phyloP scores from a whole-genome alignment of 768 basidiomycete genomes.

The Sporobolomyces pararoseus region DNA sequence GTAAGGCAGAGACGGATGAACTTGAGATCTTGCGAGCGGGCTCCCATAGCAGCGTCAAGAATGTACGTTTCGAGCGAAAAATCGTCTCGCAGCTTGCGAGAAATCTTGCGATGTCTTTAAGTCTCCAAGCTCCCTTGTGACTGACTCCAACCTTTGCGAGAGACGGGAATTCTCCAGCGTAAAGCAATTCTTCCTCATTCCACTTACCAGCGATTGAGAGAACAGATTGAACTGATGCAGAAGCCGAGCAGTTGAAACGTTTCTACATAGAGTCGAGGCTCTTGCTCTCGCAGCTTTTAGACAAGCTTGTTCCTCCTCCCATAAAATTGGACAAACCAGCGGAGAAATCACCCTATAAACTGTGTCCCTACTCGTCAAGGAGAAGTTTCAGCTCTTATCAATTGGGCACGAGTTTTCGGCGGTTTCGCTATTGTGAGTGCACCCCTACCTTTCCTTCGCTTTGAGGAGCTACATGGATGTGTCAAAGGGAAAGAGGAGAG shows the following conservation, averaged over 20 bases:
- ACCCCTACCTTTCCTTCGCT: background rate
- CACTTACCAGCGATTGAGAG: background rate
- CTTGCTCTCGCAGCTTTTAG: background rate
- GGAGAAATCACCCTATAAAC: slow-evolving; percentile 21
- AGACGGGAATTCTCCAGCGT: background rate
- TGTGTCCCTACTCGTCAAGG: slow-evolving; percentile 51
- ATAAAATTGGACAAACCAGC: background rate
- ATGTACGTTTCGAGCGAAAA: too few relatives aligned
- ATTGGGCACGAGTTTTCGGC: slow-evolving; percentile 44
- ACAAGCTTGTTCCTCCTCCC: background rate
- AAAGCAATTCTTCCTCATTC: background rate
- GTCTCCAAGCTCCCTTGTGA: background rate
- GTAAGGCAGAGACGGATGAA: too few relatives aligned
- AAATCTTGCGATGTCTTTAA: slow-evolving; percentile 6
- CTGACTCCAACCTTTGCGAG: background rate
- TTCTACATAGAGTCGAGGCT: background rate
- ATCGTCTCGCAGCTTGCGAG: too few relatives aligned
- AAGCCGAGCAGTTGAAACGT: background rate
- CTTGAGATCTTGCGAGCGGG: too few relatives aligned
- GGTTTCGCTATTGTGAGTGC: slow-evolving; percentile 13
- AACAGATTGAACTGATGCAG: background rate
- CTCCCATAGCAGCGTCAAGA: too few relatives aligned
- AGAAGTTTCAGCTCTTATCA: slow-evolving; percentile 63
- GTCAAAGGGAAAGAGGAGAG: too few relatives aligned
- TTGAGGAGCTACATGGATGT: too few relatives aligned